phyloP scores from a whole-genome alignment of 306 rosid genomes.

The Oxytropis ochrocephala region DNA sequence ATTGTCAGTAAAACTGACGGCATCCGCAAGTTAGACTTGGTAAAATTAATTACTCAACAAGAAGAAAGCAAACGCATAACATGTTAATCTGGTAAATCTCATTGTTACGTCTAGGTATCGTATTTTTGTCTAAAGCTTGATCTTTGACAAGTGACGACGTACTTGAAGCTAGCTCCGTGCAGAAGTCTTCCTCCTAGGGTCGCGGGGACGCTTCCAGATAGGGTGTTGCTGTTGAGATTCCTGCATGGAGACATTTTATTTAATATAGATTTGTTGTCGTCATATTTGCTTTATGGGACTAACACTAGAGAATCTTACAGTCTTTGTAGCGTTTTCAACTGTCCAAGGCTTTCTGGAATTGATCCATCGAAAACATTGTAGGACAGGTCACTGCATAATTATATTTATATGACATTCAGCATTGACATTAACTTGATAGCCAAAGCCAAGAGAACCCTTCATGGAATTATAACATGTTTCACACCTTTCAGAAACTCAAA shows the following conservation, averaged over 20 bases:
- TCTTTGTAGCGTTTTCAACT: conserved; percentile 50
- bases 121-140: neutral
- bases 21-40: conserved; percentile 17
- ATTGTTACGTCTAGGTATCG: neutral
- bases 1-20: conserved; percentile 85
- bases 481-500: neutral
- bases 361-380: conserved; percentile 74
- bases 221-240: conserved; percentile 65
- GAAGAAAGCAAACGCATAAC: neutral
- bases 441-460: neutral
- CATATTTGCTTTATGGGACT: neutral
- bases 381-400: conserved; percentile 68
- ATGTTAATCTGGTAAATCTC: neutral
- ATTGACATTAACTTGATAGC: conserved; percentile 11
- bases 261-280: conserved; percentile 9
- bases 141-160: conserved; percentile 27
- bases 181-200: conserved; percentile 77
- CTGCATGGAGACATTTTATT: conserved; percentile 38
- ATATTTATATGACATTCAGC: conserved; percentile 21
- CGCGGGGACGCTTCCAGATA: conserved; percentile 75
- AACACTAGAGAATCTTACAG: conserved; percentile 47
- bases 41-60: neutral
- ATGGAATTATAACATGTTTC: neutral
- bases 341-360: conserved; percentile 81
- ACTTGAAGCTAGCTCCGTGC: conserved; percentile 95